Percentiles rank a stretch among this genome's conserved stretches.
Conservation (phyloP, 2,329 filamentous ascomycete species). For the Fusarium sacchari region DNA sequence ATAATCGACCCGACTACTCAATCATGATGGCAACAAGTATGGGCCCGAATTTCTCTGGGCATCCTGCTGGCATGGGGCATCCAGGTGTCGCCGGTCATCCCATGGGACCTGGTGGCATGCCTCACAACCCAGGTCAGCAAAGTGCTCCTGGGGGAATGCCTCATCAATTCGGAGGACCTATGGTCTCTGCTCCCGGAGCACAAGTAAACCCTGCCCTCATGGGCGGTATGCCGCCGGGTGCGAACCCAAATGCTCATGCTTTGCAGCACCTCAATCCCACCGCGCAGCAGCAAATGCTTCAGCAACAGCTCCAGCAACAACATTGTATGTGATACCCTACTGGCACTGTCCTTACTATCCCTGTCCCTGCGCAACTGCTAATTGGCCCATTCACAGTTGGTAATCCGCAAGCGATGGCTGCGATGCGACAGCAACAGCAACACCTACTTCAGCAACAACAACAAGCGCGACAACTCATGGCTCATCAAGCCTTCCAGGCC, state of each 20-base stretch:
- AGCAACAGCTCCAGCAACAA: slow-evolving; percentile 57
- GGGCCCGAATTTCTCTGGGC: slow-evolving; percentile 70
- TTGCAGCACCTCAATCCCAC: slow-evolving; percentile 77
- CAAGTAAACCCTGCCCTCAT: slow-evolving; percentile 82
- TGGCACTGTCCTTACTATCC: slow-evolving; percentile 6
- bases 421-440: slow-evolving; percentile 67
- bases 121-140: slow-evolving; percentile 75
- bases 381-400: slow-evolving; percentile 43
- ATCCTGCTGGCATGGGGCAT: slow-evolving; percentile 77
- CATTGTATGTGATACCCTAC: slow-evolving; percentile 46
- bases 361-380: slow-evolving; percentile 22
- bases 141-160: slow-evolving; percentile 73
- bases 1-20: slow-evolving; percentile 56
- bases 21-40: slow-evolving; percentile 77
- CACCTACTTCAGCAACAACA: slow-evolving; percentile 68
- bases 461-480: slow-evolving; percentile 63
- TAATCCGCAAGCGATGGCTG: slow-evolving; percentile 52
- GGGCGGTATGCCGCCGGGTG: slow-evolving; percentile 78
- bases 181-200: slow-evolving; percentile 76
- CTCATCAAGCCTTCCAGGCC: slow-evolving; percentile 63
- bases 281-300: slow-evolving; percentile 66
- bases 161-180: slow-evolving; percentile 74
- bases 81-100: slow-evolving; percentile 75
- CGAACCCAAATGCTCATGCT: slow-evolving; percentile 73
- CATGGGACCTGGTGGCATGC: slow-evolving; percentile 67